These are phyloP conservation scores for Penicillium macrosclerotiorum DNA, from an alignment of 495 filamentous ascomycete species.

Conservation along the genomic window DNA sequence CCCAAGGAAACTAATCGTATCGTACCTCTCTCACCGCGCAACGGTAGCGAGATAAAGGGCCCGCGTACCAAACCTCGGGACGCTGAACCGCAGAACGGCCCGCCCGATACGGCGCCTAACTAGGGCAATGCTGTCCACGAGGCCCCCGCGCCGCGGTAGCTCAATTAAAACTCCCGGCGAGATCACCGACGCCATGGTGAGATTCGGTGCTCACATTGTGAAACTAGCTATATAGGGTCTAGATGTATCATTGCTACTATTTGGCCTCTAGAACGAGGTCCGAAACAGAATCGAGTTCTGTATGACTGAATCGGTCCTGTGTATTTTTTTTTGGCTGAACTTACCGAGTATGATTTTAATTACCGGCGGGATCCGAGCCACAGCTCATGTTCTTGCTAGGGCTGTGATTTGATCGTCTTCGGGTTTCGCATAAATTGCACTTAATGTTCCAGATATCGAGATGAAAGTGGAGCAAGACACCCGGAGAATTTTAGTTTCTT, in stretches of 20 bases:
- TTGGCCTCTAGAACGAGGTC: no score
- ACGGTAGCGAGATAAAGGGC: slow-evolving; percentile 3
- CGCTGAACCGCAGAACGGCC: no score
- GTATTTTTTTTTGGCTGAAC: no score
- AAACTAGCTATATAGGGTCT: background rate
- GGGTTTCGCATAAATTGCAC: slow-evolving; percentile 24
- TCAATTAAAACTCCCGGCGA: no score
- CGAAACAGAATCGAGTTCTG: background rate
- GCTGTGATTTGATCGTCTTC: background rate
- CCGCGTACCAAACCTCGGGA: no score
- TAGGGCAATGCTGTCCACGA: no score
- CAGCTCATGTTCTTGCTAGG: background rate
- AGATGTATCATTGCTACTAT: background rate
- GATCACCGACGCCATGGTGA: no score
- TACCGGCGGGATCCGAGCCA: slow-evolving; percentile 16
- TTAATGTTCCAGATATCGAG: slow-evolving; percentile 7
- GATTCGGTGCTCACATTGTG: no score
- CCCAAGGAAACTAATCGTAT: background rate
- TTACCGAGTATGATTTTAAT: background rate
- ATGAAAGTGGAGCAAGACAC: slow-evolving; percentile 15
- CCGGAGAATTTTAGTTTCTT: no score
- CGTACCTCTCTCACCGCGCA: background rate
- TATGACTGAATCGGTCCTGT: no score
- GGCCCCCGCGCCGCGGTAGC: no score
- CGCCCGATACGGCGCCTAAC: no score